Evolutionary conservation across 2,329 filamentous ascomycete species (phyloP).

Genomic region (Ceratocystis ficicola): DNA sequence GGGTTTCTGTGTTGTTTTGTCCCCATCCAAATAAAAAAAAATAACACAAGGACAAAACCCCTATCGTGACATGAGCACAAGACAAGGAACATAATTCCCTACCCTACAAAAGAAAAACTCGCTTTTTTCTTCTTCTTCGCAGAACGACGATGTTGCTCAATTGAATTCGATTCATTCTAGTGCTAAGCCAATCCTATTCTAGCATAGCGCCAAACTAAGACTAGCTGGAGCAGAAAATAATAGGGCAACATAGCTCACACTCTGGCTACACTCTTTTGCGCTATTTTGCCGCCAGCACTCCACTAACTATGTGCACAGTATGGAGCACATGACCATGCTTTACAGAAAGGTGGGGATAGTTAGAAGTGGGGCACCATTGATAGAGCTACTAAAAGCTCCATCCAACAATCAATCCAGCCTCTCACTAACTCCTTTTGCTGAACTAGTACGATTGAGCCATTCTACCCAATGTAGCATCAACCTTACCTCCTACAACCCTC

Average conservation of each 20-base stretch:
- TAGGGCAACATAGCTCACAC: background rate
- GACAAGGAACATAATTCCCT: background rate
- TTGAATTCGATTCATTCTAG: background rate
- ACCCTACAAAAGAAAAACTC: background rate
- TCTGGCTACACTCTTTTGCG: background rate
- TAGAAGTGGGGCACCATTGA: background rate
- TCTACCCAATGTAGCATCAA: too few relatives aligned
- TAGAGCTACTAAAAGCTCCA: background rate
- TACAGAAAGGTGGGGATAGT: background rate
- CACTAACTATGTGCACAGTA: background rate
- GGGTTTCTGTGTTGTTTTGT: background rate
- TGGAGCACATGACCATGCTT: background rate
- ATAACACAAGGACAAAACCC: background rate
- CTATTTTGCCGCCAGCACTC: background rate
- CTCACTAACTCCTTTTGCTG: too few relatives aligned
- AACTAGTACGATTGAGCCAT: too few relatives aligned
- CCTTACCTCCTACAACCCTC: too few relatives aligned
- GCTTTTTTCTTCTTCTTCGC: background rate
- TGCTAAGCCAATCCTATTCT: background rate
- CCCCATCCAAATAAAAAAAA: background rate
- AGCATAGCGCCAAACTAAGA: background rate
- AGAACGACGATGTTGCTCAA: background rate
- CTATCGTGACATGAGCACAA: background rate
- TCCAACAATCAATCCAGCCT: too few relatives aligned
- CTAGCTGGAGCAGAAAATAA: background rate